A percentile compares a stretch with the other conserved stretches of the same genome.
These are phyloP conservation scores for Oryza brachyantha DNA, from an alignment of 176 grass and related monocot species.

Conservation along the genomic window DNA sequence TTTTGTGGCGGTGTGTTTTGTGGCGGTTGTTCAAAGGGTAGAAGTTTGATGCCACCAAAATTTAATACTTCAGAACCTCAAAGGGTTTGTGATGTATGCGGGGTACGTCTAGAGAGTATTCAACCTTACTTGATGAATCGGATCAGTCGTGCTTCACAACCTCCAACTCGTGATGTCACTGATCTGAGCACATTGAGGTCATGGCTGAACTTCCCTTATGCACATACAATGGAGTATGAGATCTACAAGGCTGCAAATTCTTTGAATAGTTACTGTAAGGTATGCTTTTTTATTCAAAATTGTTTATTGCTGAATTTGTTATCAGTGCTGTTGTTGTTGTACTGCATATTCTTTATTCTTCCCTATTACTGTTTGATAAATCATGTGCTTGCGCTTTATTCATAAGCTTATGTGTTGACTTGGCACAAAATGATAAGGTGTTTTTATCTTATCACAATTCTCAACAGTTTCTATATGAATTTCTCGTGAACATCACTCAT, in stretches of 20 bases:
- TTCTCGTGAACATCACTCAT: not conserved
- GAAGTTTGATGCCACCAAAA: slow-evolving; percentile 63
- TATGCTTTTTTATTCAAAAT: slow-evolving; percentile 13
- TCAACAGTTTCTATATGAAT: not conserved
- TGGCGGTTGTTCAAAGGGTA: slow-evolving; percentile 51
- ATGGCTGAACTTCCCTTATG: slow-evolving; percentile 64
- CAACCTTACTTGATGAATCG: slow-evolving; percentile 57
- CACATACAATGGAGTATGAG: slow-evolving; percentile 59
- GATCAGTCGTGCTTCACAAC: slow-evolving; percentile 52
- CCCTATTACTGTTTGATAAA: not conserved
- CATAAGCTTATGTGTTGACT: not conserved
- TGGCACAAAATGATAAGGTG: not conserved
- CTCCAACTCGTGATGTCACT: slow-evolving; percentile 58
- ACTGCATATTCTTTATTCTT: not conserved
- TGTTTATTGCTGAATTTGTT: not conserved
- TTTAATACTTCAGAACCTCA: slow-evolving; percentile 60
- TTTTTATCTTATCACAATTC: not conserved
- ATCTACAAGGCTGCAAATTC: slow-evolving; percentile 72
- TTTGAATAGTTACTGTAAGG: slow-evolving; percentile 54
- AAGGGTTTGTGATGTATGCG: slow-evolving; percentile 67
- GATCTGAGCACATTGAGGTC: slow-evolving; percentile 60
- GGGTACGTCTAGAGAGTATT: slow-evolving; percentile 49
- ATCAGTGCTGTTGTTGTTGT: not conserved
- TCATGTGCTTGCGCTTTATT: not conserved
- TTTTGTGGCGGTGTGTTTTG: slow-evolving; percentile 54